Evolutionary conservation across 2,329 filamentous ascomycete species (phyloP).

Genomic region (Colletotrichum limetticola): DNA sequence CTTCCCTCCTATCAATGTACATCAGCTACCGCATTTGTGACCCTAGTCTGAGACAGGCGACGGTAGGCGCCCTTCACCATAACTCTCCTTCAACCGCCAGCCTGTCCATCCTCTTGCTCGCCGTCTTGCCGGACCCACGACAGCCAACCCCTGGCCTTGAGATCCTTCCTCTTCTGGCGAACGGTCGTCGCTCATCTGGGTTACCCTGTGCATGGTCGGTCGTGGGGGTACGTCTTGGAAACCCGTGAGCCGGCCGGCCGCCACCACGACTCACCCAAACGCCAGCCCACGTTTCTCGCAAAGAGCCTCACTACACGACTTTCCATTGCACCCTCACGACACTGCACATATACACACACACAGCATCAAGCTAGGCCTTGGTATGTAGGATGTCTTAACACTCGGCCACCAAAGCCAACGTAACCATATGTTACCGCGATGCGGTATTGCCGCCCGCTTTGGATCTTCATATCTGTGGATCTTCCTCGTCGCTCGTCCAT

Average conservation of each 20-base stretch:
- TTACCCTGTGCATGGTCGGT: slow-evolving; percentile 1
- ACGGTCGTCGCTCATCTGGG: slow-evolving; percentile 30
- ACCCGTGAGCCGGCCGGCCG: neutral
- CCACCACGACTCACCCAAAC: slow-evolving; percentile 17
- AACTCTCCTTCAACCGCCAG: slow-evolving; percentile 39
- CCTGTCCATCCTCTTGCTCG: slow-evolving; percentile 44
- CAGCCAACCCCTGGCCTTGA: slow-evolving; percentile 10
- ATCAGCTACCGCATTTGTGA: slow-evolving; percentile 10
- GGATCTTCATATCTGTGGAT: slow-evolving; percentile 16
- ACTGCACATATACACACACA: neutral
- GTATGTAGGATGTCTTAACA: neutral
- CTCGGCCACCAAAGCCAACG: neutral
- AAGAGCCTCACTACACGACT: slow-evolving; percentile 30
- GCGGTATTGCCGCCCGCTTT: slow-evolving; percentile 15
- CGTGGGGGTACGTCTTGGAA: slow-evolving; percentile 22
- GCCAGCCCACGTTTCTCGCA: slow-evolving; percentile 19
- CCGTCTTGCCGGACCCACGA: slow-evolving; percentile 24
- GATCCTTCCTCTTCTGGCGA: slow-evolving; percentile 28
- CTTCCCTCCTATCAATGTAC: slow-evolving; percentile 13
- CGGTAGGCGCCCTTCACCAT: slow-evolving; percentile 20
- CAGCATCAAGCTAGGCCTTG: neutral
- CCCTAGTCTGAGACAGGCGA: slow-evolving; percentile 20
- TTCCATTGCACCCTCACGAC: neutral
- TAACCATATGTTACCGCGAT: slow-evolving; percentile 3
- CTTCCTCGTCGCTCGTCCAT: neutral